Conservation (phyloP, 2,329 filamentous ascomycete species). For the Exophiala bonariae region DNA sequence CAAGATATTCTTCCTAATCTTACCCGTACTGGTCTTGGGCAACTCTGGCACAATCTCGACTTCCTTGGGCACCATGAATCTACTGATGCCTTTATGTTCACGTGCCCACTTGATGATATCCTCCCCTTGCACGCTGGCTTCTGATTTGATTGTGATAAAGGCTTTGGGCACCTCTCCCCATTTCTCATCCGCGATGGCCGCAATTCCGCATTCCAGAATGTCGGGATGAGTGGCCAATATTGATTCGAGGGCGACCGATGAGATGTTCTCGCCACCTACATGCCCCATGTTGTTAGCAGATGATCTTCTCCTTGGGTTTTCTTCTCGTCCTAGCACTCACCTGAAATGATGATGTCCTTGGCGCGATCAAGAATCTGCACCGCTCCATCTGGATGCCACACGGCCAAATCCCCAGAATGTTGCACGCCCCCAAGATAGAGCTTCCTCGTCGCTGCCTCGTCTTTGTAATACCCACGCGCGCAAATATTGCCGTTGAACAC, state of each 20-base stretch:
- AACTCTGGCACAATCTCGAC: constrained; percentile 81
- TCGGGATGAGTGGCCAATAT: constrained; percentile 87
- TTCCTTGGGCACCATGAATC: constrained; percentile 80
- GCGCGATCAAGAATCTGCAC: constrained; percentile 90
- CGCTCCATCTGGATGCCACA: constrained; percentile 87
- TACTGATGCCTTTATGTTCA: constrained; percentile 74
- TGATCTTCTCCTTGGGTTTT: no score
- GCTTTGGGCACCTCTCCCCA: constrained; percentile 98
- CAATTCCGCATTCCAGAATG: constrained; percentile 87
- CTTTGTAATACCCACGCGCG: constrained; percentile 87
- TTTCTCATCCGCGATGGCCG: constrained; percentile 80
- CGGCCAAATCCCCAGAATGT: constrained; percentile 89
- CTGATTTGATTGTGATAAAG: constrained; percentile 77
- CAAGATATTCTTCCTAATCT: constrained; percentile 92
- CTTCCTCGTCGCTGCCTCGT: constrained; percentile 79
- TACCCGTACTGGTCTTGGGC: constrained; percentile 96
- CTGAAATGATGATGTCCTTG: constrained; percentile 98
- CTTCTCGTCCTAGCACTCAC: no score
- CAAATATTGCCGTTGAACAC: constrained; percentile 92
- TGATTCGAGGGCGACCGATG: constrained; percentile 84
- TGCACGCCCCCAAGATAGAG: constrained; percentile 83
- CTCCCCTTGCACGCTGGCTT: constrained; percentile 59
- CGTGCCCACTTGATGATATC: constrained; percentile 87
- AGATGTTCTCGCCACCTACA: constrained; percentile 92
- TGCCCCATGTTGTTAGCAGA: constrained; percentile 1